Conservation (phyloP, 495 filamentous ascomycete species). For the Hyaloscypha finlandica region DNA sequence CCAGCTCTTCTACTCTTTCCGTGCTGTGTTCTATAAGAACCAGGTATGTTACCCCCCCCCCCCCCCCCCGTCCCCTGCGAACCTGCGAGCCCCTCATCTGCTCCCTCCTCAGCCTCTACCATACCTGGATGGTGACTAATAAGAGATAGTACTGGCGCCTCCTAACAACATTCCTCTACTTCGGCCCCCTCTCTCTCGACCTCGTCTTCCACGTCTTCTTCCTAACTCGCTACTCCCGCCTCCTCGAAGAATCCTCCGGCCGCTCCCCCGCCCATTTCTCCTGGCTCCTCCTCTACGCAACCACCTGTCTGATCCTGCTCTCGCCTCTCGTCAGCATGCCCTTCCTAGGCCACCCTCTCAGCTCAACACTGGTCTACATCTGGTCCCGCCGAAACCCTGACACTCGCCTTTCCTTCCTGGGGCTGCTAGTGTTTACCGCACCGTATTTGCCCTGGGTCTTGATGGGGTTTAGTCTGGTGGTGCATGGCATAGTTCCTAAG, state of each 20-base stretch:
- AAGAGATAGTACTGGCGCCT: slow-evolving; percentile 86
- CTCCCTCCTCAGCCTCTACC: no score
- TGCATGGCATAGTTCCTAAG: slow-evolving; percentile 87
- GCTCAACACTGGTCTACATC: slow-evolving; percentile 93
- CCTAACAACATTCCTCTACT: slow-evolving; percentile 93
- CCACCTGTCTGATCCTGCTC: slow-evolving; percentile 70
- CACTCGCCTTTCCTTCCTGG: slow-evolving; percentile 86
- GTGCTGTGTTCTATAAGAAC: slow-evolving; percentile 83
- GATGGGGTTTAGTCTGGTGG: slow-evolving; percentile 81
- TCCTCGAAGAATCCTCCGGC: slow-evolving; percentile 91
- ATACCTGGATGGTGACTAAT: background rate
- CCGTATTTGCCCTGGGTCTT: slow-evolving; percentile 97
- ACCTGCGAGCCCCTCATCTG: no score
- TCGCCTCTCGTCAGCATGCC: slow-evolving; percentile 86
- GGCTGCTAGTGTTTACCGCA: slow-evolving; percentile 85
- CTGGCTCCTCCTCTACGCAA: slow-evolving; percentile 88
- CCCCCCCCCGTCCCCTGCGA: background rate
- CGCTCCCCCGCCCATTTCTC: slow-evolving; percentile 85
- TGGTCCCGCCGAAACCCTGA: slow-evolving; percentile 96
- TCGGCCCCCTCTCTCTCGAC: slow-evolving; percentile 91
- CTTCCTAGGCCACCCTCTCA: slow-evolving; percentile 88
- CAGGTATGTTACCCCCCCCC: slow-evolving; percentile 57
- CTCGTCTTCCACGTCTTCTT: slow-evolving; percentile 99
- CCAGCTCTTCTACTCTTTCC: slow-evolving; percentile 95
- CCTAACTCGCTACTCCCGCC: slow-evolving; percentile 91